Conservation (phyloP, 352 stramenopile genomes). For the Elongisporangium prolatum region DNA sequence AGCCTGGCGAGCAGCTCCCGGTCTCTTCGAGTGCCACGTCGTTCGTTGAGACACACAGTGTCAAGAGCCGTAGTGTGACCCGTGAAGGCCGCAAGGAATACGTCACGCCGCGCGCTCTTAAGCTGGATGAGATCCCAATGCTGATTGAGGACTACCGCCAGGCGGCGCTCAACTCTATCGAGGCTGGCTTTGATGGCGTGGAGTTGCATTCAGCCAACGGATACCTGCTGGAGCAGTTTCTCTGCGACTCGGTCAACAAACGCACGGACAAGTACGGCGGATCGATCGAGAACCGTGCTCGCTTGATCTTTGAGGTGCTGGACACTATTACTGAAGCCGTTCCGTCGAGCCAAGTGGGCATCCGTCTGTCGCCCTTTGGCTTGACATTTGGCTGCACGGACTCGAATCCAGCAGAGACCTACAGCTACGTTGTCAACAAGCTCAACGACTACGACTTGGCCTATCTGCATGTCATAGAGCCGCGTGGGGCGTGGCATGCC, state of each 20-base stretch:
- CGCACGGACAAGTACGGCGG: conserved; percentile 13
- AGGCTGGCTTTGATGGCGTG: conserved; percentile 83
- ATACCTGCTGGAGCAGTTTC: conserved; percentile 88
- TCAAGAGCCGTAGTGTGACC: conserved; percentile 26
- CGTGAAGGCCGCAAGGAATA: conserved; percentile 25
- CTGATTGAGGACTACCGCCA: conserved; percentile 11
- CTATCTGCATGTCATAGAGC: conserved; percentile 36
- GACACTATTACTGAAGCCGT: conserved; percentile 15
- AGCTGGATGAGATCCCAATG: conserved; percentile 61
- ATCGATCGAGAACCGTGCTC: conserved; percentile 18
- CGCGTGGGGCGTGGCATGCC: conserved; percentile 11
- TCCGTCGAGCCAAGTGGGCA: conserved; percentile 12
- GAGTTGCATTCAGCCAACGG: conserved; percentile 89
- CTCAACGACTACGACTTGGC: conserved; percentile 28
- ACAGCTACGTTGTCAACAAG: conserved; percentile 18
- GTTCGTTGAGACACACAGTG: conserved; percentile 19
- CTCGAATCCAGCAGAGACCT: conserved; percentile 20
- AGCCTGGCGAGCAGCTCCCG: conserved; percentile 25
- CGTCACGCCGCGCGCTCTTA: conserved; percentile 55
- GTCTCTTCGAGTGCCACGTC: conserved; percentile 25
- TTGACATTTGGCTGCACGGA: conserved; percentile 25
- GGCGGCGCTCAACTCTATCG: conserved; percentile 7
- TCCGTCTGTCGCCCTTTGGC: conserved; percentile 9
- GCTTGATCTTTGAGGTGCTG: conserved; percentile 57
- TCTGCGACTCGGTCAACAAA: conserved; percentile 30